phyloP scores from a whole-genome alignment of 495 filamentous ascomycete species.

The Lepidopterella palustris region DNA sequence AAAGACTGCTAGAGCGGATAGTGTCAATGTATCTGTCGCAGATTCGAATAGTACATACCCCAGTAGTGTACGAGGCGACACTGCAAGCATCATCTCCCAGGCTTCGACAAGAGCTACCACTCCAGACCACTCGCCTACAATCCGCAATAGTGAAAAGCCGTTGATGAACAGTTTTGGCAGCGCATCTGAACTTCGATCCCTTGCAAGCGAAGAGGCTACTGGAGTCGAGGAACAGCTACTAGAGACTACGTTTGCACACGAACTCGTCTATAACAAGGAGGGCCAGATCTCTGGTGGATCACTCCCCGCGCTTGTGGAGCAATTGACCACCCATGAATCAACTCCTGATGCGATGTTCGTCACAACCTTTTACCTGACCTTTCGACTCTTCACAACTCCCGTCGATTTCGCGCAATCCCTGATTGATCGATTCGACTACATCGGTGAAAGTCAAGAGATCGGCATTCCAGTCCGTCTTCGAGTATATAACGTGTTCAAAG shows the following conservation, averaged over 20 bases:
- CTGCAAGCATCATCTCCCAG: conserved; percentile 71
- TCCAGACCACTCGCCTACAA: conserved; percentile 56
- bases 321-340: conserved; percentile 85
- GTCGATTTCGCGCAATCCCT: conserved; percentile 70
- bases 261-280: conserved; percentile 88
- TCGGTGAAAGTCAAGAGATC: conserved; percentile 65
- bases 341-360: conserved; percentile 92
- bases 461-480: conserved; percentile 77
- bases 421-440: conserved; percentile 86
- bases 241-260: conserved; percentile 81
- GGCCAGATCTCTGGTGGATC: conserved; percentile 92
- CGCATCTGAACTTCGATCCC: conserved; percentile 33
- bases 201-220: conserved; percentile 60
- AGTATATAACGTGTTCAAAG: conserved; percentile 95
- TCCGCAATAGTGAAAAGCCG: conserved; percentile 22
- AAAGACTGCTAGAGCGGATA: conserved; percentile 37
- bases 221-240: conserved; percentile 74
- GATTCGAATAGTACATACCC: conserved; percentile 68
- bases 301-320: conserved; percentile 83
- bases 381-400: conserved; percentile 87
- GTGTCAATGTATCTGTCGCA: conserved; percentile 48
- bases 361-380: conserved; percentile 92
- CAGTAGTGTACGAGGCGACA: conserved; percentile 69
- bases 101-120: conserved; percentile 87
- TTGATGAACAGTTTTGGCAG: conserved; percentile 37